phyloP scores from a whole-genome alignment of 129 eudicot species.

The Logfia minima region DNA sequence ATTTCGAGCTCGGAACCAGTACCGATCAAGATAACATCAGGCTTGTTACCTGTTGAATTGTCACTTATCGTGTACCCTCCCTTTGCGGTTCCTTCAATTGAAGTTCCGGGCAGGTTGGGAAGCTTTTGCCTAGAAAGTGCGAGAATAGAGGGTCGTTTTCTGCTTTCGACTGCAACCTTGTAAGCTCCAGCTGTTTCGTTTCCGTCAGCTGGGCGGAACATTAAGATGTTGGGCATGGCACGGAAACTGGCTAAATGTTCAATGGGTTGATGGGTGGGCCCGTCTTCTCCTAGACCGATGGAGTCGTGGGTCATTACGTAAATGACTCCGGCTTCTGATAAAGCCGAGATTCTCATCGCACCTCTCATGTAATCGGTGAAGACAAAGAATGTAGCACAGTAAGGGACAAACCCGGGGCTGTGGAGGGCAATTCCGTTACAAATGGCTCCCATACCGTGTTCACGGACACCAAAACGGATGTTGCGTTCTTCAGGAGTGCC shows the following conservation, averaged over 20 bases:
- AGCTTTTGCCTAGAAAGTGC: conserved; percentile 94
- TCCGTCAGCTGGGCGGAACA: conserved; percentile 98
- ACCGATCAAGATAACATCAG: conserved; percentile 78
- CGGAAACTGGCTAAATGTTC: conserved; percentile 96
- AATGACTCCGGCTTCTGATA: conserved; percentile 83
- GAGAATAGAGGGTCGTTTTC: conserved; percentile 80
- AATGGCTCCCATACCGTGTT: conserved; percentile 95
- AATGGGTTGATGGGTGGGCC: conserved; percentile 96
- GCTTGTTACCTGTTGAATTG: conserved; percentile 79
- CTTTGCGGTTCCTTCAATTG: conserved; percentile 79
- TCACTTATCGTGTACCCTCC: conserved; percentile 83
- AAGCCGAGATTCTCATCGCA: conserved; percentile 84
- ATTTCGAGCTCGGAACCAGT: conserved; percentile 93
- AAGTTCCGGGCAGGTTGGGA: conserved; percentile 81
- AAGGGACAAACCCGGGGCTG: conserved; percentile 83
- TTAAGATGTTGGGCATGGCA: conserved; percentile 92
- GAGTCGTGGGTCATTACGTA: conserved; percentile 98
- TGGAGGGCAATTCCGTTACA: conserved; percentile 93
- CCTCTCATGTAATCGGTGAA: conserved; percentile 99
- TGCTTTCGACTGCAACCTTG: conserved; percentile 71
- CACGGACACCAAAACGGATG: conserved; percentile 86
- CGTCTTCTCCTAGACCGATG: conserved; percentile 93
- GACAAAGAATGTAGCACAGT: conserved; percentile 95
- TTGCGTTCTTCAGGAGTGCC: conserved; percentile 91
- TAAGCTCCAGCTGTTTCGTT: conserved; percentile 94